These are phyloP conservation scores for Penicillium riverlandense DNA, from an alignment of 495 filamentous ascomycete genomes.

Conservation along the genomic window DNA sequence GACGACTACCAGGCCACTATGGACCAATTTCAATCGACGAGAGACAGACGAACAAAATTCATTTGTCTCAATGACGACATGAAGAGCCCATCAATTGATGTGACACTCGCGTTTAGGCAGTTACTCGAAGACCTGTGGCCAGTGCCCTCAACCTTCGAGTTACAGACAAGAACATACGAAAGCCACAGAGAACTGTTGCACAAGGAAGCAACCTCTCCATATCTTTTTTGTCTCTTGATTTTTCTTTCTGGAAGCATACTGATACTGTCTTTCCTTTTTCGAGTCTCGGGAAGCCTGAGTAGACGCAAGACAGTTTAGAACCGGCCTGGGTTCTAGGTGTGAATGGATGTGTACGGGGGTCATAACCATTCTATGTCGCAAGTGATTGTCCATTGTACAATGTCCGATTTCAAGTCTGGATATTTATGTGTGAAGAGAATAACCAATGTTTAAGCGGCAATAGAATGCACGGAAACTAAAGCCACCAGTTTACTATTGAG, in stretches of 20 bases:
- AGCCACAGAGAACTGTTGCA: neutral
- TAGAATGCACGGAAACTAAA: too few species aligned
- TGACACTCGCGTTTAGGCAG: slow-evolving; percentile 1
- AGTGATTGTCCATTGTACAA: too few species aligned
- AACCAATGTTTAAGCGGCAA: too few species aligned
- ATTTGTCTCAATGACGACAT: slow-evolving; percentile 5
- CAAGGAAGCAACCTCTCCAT: neutral
- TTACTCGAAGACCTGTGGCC: slow-evolving; percentile 3
- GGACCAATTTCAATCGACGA: slow-evolving; percentile 2
- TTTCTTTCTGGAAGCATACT: neutral
- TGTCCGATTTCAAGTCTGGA: too few species aligned
- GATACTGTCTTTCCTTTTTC: neutral
- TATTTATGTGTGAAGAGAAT: too few species aligned
- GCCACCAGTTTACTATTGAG: too few species aligned
- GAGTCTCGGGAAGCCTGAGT: neutral
- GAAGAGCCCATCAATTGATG: slow-evolving; percentile 2
- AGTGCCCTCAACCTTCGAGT: slow-evolving; percentile 1
- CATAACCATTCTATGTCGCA: too few species aligned
- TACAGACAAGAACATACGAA: neutral
- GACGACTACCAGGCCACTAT: slow-evolving; percentile 3
- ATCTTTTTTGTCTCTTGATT: neutral
- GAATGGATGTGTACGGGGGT: too few species aligned
- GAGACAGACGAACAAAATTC: slow-evolving; percentile 2
- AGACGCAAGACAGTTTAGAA: too few species aligned
- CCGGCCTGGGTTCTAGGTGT: too few species aligned